Evolutionary conservation across 2,329 filamentous ascomycete genomes (phyloP).

Genomic region (Pseudogymnoascus sp.): DNA sequence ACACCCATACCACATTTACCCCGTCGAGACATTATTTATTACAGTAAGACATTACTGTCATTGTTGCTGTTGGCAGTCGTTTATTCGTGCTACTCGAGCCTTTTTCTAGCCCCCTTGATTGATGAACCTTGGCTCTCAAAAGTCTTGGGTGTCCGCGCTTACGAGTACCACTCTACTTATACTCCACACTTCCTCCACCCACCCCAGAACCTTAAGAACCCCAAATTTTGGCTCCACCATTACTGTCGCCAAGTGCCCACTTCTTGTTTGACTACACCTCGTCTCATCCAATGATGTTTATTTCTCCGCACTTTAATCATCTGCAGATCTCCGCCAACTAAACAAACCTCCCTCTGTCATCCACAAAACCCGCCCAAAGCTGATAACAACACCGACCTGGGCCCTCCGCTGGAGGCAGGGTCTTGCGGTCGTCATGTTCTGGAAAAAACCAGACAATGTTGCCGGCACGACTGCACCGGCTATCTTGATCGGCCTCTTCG

Average conservation of each 20-base stretch:
- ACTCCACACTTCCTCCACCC: conserved; percentile 4
- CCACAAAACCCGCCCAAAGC: conserved; percentile 1
- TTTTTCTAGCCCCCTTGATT: not conserved
- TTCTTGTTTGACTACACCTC: not conserved
- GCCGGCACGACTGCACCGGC: conserved; percentile 64
- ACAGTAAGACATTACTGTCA: not conserved
- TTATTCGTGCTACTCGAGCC: not conserved
- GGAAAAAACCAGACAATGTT: conserved; percentile 68
- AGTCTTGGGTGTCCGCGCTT: not conserved
- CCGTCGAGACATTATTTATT: not conserved
- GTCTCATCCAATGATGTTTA: conserved; percentile 3
- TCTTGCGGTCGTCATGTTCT: conserved; percentile 25
- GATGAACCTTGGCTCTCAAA: not conserved
- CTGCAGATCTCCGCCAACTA: conserved; percentile 2
- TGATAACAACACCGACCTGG: conserved; percentile 4
- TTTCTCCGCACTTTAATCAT: conserved; percentile 5
- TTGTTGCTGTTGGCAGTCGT: not conserved
- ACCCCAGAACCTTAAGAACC: conserved; percentile 5
- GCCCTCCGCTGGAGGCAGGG: conserved; percentile 7
- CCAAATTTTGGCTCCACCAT: conserved; percentile 7
- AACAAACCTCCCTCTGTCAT: conserved; percentile 5
- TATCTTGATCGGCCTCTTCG: conserved; percentile 65
- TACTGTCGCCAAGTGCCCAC: not conserved
- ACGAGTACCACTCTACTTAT: not conserved
- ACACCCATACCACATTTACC: not conserved